These are phyloP conservation scores for Aspergillus taichungensis DNA, from an alignment of 495 filamentous ascomycete genomes.

Conservation along the genomic window DNA sequence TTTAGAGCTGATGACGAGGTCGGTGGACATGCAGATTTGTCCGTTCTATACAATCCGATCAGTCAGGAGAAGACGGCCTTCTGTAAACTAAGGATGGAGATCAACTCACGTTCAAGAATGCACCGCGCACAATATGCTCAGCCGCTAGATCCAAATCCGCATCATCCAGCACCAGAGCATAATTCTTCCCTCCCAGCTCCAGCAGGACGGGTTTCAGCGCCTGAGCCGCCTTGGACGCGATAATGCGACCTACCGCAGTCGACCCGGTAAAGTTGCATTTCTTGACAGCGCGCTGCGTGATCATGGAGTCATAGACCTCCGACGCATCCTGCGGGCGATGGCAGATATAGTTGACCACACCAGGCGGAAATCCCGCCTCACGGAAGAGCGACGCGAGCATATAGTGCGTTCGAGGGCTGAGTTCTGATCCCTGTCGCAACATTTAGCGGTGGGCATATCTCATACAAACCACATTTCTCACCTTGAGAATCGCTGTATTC, in stretches of 20 bases:
- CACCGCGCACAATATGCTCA: constrained; percentile 37
- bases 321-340: constrained; percentile 44
- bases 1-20: constrained; percentile 54
- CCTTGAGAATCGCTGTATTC: constrained; percentile 60
- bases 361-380: constrained; percentile 20
- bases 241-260: constrained; percentile 48
- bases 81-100: too few relatives aligned
- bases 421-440: constrained; percentile 51
- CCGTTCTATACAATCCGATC: constrained; percentile 22
- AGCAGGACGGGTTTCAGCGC: constrained; percentile 59
- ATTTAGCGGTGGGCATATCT: too few relatives aligned
- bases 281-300: constrained; percentile 44
- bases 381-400: constrained; percentile 20
- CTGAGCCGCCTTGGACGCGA: constrained; percentile 49
- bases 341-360: constrained; percentile 50
- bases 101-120: constrained; percentile 11
- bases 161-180: constrained; percentile 56
- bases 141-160: constrained; percentile 54
- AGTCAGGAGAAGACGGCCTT: too few relatives aligned
- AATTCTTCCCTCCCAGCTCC: constrained; percentile 62
- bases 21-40: constrained; percentile 80
- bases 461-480: too few relatives aligned
- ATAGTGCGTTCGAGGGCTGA: constrained; percentile 56
- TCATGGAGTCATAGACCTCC: constrained; percentile 46
- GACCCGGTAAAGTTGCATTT: constrained; percentile 66